phyloP scores from a whole-genome alignment of 2,329 filamentous ascomycete genomes.

The Cladobotryum mycophilum region DNA sequence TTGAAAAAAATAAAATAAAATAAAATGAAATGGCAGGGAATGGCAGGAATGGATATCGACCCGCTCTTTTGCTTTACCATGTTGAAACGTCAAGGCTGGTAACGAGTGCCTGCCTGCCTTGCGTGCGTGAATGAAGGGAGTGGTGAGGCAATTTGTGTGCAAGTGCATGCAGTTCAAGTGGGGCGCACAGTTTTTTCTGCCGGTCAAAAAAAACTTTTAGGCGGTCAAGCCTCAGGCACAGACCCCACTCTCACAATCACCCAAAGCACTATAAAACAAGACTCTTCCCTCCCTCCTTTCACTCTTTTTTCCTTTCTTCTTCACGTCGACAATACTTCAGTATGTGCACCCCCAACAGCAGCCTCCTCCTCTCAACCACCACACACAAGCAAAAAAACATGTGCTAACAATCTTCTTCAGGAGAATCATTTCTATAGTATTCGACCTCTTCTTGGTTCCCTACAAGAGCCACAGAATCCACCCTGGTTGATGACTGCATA shows the following conservation, averaged over 20 bases:
- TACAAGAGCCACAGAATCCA: conserved; percentile 89
- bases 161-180: neutral
- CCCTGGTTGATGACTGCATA: conserved; percentile 88
- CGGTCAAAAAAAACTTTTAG: conserved; percentile 17
- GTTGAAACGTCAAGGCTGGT: no score
- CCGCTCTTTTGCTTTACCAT: no score
- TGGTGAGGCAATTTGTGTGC: no score
- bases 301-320: conserved; percentile 44
- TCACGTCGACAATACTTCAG: conserved; percentile 59
- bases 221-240: conserved; percentile 5
- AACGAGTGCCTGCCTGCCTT: no score
- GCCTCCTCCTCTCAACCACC: conserved; percentile 4
- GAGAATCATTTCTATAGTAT: conserved; percentile 99
- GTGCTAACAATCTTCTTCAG: conserved; percentile 28
- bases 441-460: conserved; percentile 87
- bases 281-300: conserved; percentile 24
- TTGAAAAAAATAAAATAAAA: neutral
- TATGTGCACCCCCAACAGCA: conserved; percentile 32
- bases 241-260: neutral
- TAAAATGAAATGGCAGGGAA: neutral
- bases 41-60: neutral
- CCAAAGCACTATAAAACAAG: conserved; percentile 35
- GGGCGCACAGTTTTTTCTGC: conserved; percentile 12
- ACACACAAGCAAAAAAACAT: no score
- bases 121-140: no score